phyloP scores from a whole-genome alignment of 2,329 filamentous ascomycete species.

The Microsporum ferrugineum region DNA sequence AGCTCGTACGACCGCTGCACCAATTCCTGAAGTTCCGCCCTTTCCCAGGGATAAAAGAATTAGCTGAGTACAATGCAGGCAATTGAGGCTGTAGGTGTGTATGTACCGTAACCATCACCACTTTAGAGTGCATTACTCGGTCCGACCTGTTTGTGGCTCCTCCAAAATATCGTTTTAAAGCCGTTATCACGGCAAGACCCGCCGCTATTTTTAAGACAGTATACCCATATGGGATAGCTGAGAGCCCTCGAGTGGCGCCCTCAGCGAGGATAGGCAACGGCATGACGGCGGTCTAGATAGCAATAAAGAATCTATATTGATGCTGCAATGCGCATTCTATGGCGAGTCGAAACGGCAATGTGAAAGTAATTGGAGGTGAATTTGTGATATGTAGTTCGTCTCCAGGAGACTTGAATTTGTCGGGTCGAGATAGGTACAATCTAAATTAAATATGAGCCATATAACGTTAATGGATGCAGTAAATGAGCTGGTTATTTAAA shows the following conservation, averaged over 20 bases:
- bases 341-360: no score
- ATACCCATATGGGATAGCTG: conserved; percentile 43
- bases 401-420: no score
- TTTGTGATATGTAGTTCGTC: no score
- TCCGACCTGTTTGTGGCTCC: conserved; percentile 66
- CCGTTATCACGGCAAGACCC: conserved; percentile 41
- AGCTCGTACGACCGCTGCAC: conserved; percentile 60
- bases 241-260: conserved; percentile 44
- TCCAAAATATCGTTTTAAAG: conserved; percentile 64
- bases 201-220: conserved; percentile 43
- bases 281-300: conserved; percentile 35
- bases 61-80: neutral
- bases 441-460: no score
- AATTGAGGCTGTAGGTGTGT: neutral
- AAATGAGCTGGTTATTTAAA: neutral
- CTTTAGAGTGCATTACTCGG: conserved; percentile 80
- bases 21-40: conserved; percentile 88
- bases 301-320: neutral
- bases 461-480: no score
- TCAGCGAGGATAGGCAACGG: conserved; percentile 49
- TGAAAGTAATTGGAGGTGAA: no score
- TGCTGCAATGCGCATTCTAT: no score
- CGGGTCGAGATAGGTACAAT: no score
- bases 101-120: conserved; percentile 75
- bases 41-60: conserved; percentile 23